These are phyloP conservation scores for Sphaerulina vaccinii DNA, from an alignment of 2,329 filamentous ascomycete species.

Conservation along the genomic window DNA sequence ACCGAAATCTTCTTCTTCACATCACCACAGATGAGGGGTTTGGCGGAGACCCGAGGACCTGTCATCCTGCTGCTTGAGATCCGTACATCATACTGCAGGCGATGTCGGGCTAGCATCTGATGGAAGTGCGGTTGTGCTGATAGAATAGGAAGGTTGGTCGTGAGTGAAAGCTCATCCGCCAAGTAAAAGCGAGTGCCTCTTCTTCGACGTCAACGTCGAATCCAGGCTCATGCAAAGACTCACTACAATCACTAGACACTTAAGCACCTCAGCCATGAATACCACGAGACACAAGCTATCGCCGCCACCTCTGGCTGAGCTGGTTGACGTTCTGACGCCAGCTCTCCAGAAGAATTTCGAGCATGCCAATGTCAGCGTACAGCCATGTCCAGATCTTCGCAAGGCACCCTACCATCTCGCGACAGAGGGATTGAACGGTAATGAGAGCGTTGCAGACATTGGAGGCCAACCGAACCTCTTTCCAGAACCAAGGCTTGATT, in stretches of 20 bases:
- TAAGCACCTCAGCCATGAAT: constrained; percentile 20
- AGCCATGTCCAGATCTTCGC: constrained; percentile 31
- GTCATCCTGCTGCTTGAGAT: background rate
- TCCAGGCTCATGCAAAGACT: constrained; percentile 5
- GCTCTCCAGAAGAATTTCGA: constrained; percentile 31
- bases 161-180: background rate
- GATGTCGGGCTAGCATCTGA: background rate
- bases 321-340: constrained; percentile 25
- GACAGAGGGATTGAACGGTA: constrained; percentile 29
- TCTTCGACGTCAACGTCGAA: background rate
- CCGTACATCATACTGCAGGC: background rate
- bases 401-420: constrained; percentile 31
- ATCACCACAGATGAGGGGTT: constrained; percentile 17
- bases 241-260: background rate
- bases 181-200: background rate
- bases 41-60: constrained; percentile 17
- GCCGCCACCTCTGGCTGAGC: constrained; percentile 29
- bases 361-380: constrained; percentile 23
- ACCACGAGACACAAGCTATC: constrained; percentile 28
- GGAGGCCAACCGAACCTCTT: constrained; percentile 36
- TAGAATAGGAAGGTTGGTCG: background rate
- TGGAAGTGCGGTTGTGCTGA: background rate
- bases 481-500: constrained; percentile 31
- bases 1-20: constrained; percentile 1
- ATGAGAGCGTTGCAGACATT: constrained; percentile 33